phyloP scores from a whole-genome alignment of 257 asterid genomes.

The Nicotiana attenuata region DNA sequence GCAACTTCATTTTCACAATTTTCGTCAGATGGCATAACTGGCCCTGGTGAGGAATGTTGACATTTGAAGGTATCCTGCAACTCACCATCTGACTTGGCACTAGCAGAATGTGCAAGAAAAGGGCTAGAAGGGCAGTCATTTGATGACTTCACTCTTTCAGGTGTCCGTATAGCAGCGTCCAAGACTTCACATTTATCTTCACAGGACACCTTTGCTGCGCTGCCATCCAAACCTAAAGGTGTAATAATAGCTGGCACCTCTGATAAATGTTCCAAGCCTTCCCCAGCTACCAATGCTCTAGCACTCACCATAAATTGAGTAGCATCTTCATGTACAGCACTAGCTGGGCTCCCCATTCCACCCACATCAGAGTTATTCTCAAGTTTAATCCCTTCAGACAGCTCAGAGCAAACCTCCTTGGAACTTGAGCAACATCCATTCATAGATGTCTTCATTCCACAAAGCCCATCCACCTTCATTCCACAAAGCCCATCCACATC shows the following conservation, averaged over 20 bases:
- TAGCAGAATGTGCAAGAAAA: conserved; percentile 24
- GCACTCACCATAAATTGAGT: conserved; percentile 28
- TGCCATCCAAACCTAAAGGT: conserved; percentile 20
- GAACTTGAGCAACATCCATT: conserved; percentile 16
- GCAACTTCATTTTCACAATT: conserved; percentile 30
- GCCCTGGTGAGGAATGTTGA: conserved; percentile 19
- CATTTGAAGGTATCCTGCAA: conserved; percentile 21
- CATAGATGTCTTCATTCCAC: conserved; percentile 17
- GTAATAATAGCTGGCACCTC: conserved; percentile 28
- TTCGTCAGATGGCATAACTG: conserved; percentile 16
- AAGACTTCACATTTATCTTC: conserved; percentile 21
- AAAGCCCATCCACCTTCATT: conserved; percentile 27
- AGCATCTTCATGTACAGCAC: conserved; percentile 29
- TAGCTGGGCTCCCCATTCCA: conserved; percentile 12
- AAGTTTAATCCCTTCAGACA: conserved; percentile 1
- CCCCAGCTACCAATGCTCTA: conserved; percentile 17
- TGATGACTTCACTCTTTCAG: conserved; percentile 15
- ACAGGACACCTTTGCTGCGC: conserved; percentile 24
- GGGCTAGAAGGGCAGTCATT: conserved; percentile 23
- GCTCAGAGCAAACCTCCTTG: conserved; percentile 28
- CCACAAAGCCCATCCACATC: conserved; percentile 33
- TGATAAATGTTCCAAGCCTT: conserved; percentile 19
- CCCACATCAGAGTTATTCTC: conserved; percentile 13
- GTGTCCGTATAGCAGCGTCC: conserved; percentile 23
- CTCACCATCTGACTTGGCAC: conserved; percentile 21